Evolutionary conservation across 257 asterid species (phyloP).

Genomic region (Lantana camara): DNA sequence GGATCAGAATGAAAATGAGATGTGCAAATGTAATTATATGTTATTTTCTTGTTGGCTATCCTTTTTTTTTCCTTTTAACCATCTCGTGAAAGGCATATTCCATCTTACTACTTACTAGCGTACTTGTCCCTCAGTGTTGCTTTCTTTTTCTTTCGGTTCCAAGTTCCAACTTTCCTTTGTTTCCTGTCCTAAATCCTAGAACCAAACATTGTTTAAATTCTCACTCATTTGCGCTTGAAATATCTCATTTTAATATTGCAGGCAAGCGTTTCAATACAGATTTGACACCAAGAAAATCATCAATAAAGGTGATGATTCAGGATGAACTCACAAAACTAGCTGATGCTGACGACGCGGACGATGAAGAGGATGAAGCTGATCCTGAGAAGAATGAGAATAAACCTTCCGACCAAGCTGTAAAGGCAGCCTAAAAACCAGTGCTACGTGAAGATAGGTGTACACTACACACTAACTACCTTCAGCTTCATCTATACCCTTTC

Average conservation of each 20-base stretch:
- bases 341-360: slow-evolving; percentile 76
- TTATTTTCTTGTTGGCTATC: too few relatives aligned
- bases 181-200: too few relatives aligned
- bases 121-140: too few relatives aligned
- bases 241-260: slow-evolving; percentile 35
- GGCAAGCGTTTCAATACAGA: slow-evolving; percentile 58
- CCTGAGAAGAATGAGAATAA: slow-evolving; percentile 37
- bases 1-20: too few relatives aligned
- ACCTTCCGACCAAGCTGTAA: slow-evolving; percentile 45
- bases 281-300: slow-evolving; percentile 46
- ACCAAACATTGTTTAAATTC: too few relatives aligned
- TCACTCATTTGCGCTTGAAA: too few relatives aligned
- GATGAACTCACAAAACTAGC: slow-evolving; percentile 87
- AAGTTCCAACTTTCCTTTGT: too few relatives aligned
- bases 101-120: too few relatives aligned
- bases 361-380: slow-evolving; percentile 48
- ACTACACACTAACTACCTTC: slow-evolving; percentile 15
- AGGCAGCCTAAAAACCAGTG: slow-evolving; percentile 40
- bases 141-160: too few relatives aligned
- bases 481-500: background rate
- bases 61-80: too few relatives aligned
- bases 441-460: slow-evolving; percentile 28
- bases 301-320: slow-evolving; percentile 79
- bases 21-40: too few relatives aligned
- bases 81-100: too few relatives aligned